Evolutionary conservation across 306 rosid genomes (phyloP).

Genomic region (Gastrolobium bilobum): DNA sequence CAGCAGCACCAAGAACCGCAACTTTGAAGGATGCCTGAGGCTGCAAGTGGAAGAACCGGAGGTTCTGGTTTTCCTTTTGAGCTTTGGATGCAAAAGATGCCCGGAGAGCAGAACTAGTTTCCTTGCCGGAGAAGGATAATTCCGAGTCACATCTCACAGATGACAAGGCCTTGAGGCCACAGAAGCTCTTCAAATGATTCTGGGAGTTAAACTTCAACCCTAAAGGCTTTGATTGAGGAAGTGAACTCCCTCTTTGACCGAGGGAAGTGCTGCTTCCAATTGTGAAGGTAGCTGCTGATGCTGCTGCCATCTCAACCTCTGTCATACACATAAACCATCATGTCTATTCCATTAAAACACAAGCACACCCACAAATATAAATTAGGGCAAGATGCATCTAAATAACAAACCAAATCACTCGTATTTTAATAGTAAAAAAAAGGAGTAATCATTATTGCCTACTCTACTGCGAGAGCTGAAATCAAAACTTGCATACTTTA

Average conservation of each 20-base stretch:
- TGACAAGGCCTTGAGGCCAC: constrained; percentile 74
- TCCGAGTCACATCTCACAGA: constrained; percentile 58
- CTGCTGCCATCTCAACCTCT: constrained; percentile 76
- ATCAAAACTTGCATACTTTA: neutral
- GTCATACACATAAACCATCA: constrained; percentile 40
- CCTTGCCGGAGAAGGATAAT: constrained; percentile 69
- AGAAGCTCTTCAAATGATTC: constrained; percentile 67
- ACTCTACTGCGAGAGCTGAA: neutral
- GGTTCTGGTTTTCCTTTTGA: constrained; percentile 55
- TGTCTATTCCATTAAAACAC: neutral
- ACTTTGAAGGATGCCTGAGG: constrained; percentile 91
- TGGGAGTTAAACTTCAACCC: constrained; percentile 63
- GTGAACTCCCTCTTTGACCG: constrained; percentile 59
- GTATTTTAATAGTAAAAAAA: no score
- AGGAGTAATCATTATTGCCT: neutral
- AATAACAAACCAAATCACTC: neutral
- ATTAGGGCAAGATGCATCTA: constrained; percentile 2
- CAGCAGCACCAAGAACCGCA: constrained; percentile 95
- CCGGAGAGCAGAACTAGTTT: constrained; percentile 61
- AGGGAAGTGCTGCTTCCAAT: constrained; percentile 63
- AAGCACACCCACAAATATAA: neutral
- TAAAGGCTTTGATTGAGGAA: constrained; percentile 63
- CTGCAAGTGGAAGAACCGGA: constrained; percentile 54
- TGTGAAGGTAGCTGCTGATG: constrained; percentile 71
- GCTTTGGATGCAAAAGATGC: constrained; percentile 67